These are phyloP conservation scores for Paramecium biaurelia DNA, from an alignment of 73 alveolate species.

Conservation along the genomic window DNA sequence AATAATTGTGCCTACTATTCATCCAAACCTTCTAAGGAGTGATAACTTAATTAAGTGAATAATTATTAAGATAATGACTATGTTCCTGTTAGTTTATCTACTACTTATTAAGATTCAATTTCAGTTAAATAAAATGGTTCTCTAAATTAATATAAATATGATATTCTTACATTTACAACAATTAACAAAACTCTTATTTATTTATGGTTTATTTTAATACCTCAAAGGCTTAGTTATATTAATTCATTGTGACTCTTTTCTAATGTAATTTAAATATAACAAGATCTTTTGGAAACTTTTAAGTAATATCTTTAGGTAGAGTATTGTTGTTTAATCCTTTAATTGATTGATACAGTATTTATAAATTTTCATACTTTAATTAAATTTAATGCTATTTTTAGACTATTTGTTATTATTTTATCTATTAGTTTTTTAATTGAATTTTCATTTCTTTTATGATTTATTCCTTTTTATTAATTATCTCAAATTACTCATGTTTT, in stretches of 20 bases:
- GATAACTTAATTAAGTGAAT: not conserved
- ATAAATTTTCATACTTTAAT: not conserved
- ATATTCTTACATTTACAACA: not conserved
- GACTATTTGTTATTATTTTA: not conserved
- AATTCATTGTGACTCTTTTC: not conserved
- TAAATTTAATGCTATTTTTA: not conserved
- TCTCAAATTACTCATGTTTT: not conserved
- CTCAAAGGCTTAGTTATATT: not conserved
- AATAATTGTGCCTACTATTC: not conserved
- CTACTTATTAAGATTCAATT: not conserved
- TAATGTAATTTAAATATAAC: not conserved
- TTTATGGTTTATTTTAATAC: not conserved
- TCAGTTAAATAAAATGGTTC: not conserved
- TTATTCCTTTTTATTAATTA: not conserved
- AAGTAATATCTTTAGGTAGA: not conserved
- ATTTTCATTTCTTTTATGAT: not conserved
- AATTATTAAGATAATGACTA: not conserved
- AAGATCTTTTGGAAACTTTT: not conserved
- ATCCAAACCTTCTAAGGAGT: conserved; percentile 2
- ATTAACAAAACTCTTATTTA: not conserved
- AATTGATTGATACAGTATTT: not conserved
- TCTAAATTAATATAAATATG: not conserved
- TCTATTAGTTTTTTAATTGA: not conserved
- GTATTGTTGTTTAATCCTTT: not conserved
- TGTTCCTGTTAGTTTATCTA: not conserved